A percentile compares a stretch with the other conserved stretches of the same genome.
Conservation (phyloP, 2,329 filamentous ascomycete genomes). For the Phyllosticta ampelicida region DNA sequence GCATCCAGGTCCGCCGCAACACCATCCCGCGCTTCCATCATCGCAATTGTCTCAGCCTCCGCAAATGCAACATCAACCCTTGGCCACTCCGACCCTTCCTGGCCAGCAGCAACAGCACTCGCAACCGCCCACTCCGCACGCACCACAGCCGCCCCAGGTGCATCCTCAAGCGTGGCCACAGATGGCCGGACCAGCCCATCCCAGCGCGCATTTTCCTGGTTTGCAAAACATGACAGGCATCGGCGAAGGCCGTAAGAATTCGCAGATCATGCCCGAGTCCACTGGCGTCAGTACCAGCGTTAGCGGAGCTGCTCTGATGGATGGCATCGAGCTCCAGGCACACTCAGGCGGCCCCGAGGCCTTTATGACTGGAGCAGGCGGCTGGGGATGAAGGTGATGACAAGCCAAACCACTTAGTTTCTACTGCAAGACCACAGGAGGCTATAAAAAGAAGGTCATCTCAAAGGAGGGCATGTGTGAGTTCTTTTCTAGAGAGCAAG, state of each 20-base stretch:
- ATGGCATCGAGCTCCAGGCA: conserved; percentile 6
- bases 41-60: conserved; percentile 5
- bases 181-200: conserved; percentile 5
- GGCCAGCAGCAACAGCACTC: conserved; percentile 6
- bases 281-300: background rate
- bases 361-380: conserved; percentile 2
- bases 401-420: background rate
- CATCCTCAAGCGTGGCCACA: conserved; percentile 3
- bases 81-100: conserved; percentile 3
- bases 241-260: background rate
- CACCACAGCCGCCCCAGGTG: background rate
- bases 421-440: no score
- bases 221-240: conserved; percentile 5
- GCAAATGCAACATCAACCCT: conserved; percentile 5
- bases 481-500: no score
- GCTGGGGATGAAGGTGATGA: conserved; percentile 3
- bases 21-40: background rate
- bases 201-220: background rate
- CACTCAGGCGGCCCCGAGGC: conserved; percentile 1
- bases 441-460: no score
- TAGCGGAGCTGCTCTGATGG: conserved; percentile 1
- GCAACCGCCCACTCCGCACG: conserved; percentile 4
- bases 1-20: background rate
- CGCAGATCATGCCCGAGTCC: conserved; percentile 4
- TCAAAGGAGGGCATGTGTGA: no score